Percentiles rank a stretch among this genome's conserved stretches.
These are phyloP conservation scores for Kurtzmaniella quercitrusa DNA, from an alignment of 1,139 yeast species.

Conservation along the genomic window DNA sequence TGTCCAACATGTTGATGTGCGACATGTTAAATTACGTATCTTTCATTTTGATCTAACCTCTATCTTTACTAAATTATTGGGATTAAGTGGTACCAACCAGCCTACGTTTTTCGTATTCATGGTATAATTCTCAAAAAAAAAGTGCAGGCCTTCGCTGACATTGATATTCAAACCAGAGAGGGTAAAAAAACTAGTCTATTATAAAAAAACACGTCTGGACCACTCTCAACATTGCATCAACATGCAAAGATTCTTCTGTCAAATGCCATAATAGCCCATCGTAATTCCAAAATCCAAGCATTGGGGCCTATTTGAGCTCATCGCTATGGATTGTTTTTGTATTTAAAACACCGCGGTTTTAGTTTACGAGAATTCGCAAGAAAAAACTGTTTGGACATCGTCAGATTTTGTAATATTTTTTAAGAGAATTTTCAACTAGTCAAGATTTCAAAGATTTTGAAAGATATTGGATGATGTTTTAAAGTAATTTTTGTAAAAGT, in stretches of 20 bases:
- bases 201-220: not conserved
- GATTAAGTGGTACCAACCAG: too few species aligned
- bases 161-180: too few species aligned
- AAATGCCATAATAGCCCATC: too few species aligned
- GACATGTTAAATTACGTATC: not conserved
- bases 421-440: not conserved
- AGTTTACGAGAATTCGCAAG: not conserved
- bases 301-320: not conserved
- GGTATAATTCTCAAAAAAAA: too few species aligned
- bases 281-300: too few species aligned
- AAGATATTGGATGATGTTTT: not conserved
- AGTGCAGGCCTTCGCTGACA: too few species aligned
- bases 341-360: not conserved
- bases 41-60: not conserved
- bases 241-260: not conserved
- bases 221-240: not conserved
- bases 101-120: too few species aligned
- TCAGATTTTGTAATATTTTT: not conserved
- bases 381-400: not conserved
- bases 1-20: not conserved
- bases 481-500: not conserved
- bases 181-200: too few species aligned
- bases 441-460: not conserved
- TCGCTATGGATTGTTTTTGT: not conserved
- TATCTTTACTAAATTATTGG: not conserved